Conservation (phyloP, 2,329 filamentous ascomycete genomes). For the Fusarium fujikuroi region DNA sequence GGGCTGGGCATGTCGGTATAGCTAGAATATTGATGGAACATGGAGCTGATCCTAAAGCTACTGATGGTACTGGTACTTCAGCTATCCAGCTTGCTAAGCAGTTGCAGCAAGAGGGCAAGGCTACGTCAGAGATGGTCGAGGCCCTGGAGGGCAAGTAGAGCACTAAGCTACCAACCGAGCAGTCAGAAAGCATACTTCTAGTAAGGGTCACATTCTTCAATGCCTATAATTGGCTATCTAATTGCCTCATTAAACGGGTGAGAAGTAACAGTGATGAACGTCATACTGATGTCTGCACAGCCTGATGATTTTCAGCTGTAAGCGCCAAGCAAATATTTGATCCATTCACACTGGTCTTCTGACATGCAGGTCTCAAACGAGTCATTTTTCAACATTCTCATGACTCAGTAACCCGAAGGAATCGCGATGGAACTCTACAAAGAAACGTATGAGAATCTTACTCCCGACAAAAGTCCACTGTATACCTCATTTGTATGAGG, state of each 20-base stretch:
- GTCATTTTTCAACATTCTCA: rapidly evolving
- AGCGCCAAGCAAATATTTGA: background rate
- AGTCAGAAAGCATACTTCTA: background rate
- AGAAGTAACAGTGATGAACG: background rate
- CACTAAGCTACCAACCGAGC: rapidly evolving
- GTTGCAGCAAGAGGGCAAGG: background rate
- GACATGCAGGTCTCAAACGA: background rate
- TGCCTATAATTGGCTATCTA: rapidly evolving
- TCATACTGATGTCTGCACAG: background rate
- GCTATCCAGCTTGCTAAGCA: background rate
- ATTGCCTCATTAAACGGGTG: rapidly evolving
- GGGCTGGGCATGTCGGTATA: background rate
- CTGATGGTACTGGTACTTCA: background rate
- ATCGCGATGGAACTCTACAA: background rate
- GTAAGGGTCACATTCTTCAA: rapidly evolving
- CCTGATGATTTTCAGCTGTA: background rate
- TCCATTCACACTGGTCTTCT: background rate
- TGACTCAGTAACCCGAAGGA: rapidly evolving
- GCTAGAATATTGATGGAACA: background rate
- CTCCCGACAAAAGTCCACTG: background rate
- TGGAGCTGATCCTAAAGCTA: background rate
- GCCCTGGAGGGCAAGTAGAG: background rate
- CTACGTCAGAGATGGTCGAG: background rate
- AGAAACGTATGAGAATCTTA: rapidly evolving
- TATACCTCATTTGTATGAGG: rapidly evolving